Percentiles rank a stretch among this genome's conserved stretches.
Conservation (phyloP, 164 flowering plant species). For the Buxus sempervirens region DNA sequence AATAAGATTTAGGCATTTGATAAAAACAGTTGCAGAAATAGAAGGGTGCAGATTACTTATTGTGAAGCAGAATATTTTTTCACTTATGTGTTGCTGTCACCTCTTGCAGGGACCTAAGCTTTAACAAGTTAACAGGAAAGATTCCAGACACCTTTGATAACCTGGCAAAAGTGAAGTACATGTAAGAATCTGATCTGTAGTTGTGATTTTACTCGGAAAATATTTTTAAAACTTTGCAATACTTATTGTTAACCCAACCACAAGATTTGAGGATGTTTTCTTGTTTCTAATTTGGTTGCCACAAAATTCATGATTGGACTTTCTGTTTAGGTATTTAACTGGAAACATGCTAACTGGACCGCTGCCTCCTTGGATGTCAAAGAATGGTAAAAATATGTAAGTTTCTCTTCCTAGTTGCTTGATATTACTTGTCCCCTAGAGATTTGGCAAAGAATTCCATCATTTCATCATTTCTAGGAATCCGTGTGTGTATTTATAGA, state of each 20-base stretch:
- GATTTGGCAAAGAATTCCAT: no score
- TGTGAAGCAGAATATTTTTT: neutral
- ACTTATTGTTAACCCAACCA: neutral
- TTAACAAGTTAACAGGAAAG: constrained; percentile 54
- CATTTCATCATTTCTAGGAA: no score
- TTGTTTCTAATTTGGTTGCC: neutral
- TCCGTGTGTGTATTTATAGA: no score
- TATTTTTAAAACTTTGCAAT: neutral
- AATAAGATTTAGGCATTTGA: no score
- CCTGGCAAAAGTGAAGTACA: constrained; percentile 17
- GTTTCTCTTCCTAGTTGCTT: constrained; percentile 21
- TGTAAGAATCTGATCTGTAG: constrained; percentile 34
- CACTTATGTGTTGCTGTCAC: neutral
- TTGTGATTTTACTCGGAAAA: neutral
- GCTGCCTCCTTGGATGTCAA: constrained; percentile 50
- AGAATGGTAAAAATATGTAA: constrained; percentile 50
- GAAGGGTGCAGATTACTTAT: no score
- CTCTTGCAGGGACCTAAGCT: constrained; percentile 63
- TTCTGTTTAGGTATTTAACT: constrained; percentile 50
- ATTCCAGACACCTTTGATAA: constrained; percentile 34
- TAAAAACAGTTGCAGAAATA: no score
- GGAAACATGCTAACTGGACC: constrained; percentile 60
- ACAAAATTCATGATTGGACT: neutral
- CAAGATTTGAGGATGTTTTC: neutral
- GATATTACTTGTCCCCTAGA: neutral